Base-by-base conservation (phyloP, 2,329 filamentous ascomycete species). In the Microdochium trichocladiopsis region DNA sequence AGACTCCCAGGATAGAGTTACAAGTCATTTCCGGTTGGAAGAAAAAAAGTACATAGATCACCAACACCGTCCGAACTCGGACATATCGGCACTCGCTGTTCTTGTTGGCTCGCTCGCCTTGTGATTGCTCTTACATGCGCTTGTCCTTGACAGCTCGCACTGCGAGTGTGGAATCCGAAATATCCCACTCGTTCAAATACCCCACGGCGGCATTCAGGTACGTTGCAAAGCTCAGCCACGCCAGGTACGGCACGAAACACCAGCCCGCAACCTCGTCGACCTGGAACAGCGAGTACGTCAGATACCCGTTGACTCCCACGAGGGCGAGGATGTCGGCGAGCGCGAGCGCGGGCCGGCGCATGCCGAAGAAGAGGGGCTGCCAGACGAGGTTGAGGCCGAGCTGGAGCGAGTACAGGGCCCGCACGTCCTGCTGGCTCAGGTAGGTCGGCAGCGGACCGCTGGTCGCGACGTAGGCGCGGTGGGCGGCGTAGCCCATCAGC, bases 361-460 rank as follows among this genome's bases (percentile, higher is more conserved):
- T 65, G n/a, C 81, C 79, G 66, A 96, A 96, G 79, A 96, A 96
- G 11, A 96, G 79, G 12, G 93, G 93, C 81, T 91, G 96, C 90
- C 90, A 97, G 51, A 86, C 69, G 25, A 95, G 75, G 67, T 96
- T 96, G 50, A 96, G 76, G 11, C 79, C 88, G 6, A 96, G 83
- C 71, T 96, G 92, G 54, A 91, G 76, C 2, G 88, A 88, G 74
- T 96, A 96, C 25, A 96, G 78, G 11, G 51, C n/a, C 23, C 43
- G 48, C 51, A 82, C 71, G 33, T 73, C 69, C 48, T 82, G 76
- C n/a, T 79, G 80, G 37, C 71, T 67, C 25, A 78, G 72, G 33
- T 76, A 73, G 36, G 78, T 67, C 37, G 25, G 37, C 25, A 76
- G 64, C n/a, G 83, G 82, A 6, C 77, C 75, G 50, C 84, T 78